A percentile compares a stretch with the other conserved stretches of the same genome.
phyloP scores from a whole-genome alignment of 495 filamentous ascomycete species.

The Xylaria grammica region DNA sequence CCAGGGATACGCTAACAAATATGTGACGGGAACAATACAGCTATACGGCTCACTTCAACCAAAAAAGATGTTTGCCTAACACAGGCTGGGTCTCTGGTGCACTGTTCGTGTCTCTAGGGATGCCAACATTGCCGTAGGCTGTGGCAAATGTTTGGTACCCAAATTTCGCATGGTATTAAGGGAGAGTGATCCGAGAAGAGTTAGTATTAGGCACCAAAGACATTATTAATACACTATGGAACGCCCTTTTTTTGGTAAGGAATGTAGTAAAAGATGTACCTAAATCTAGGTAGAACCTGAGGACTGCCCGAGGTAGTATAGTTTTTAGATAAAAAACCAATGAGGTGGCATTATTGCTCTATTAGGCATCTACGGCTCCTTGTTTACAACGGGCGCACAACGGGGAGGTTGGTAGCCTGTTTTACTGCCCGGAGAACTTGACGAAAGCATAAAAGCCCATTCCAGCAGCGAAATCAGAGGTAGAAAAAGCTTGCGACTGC shows the following conservation, averaged over 20 bases:
- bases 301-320: background rate
- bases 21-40: background rate
- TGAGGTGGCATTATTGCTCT: background rate
- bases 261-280: background rate
- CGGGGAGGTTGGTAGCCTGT: background rate
- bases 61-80: background rate
- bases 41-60: background rate
- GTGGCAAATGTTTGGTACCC: conserved; percentile 11
- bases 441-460: conserved; percentile 14
- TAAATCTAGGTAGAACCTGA: background rate
- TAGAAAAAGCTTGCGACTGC: background rate
- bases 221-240: conserved; percentile 8
- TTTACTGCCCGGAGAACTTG: background rate
- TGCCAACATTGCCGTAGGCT: too few relatives aligned
- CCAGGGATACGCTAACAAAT: background rate
- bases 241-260: background rate
- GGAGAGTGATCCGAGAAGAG: background rate
- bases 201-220: conserved; percentile 23
- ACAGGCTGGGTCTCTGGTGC: background rate
- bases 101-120: background rate
- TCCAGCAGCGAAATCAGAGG: conserved; percentile 12
- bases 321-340: background rate
- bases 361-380: conserved; percentile 20
- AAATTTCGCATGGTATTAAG: background rate
- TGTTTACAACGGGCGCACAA: background rate